phyloP scores from a whole-genome alignment of 73 alveolate species.

The Paramecium caudatum region DNA sequence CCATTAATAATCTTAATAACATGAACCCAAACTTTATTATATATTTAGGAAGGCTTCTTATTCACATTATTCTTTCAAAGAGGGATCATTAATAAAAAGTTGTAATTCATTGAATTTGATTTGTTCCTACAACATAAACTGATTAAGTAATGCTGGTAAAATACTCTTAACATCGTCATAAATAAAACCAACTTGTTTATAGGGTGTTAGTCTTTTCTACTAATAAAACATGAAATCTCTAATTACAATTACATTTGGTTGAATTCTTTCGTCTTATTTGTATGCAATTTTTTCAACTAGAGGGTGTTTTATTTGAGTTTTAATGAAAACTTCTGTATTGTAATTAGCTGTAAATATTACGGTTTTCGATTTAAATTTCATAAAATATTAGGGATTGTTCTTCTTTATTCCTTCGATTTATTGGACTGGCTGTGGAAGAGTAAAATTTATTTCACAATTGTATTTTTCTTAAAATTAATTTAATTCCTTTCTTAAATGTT shows the following conservation, averaged over 20 bases:
- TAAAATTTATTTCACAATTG: too few relatives aligned
- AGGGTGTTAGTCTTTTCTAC: neutral
- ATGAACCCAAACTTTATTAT: neutral
- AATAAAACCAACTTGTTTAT: neutral
- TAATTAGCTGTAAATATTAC: neutral
- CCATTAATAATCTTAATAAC: conserved; percentile 11
- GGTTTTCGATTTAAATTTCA: neutral
- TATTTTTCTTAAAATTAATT: too few relatives aligned
- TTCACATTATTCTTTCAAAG: neutral
- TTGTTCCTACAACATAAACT: neutral
- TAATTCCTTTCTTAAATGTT: too few relatives aligned
- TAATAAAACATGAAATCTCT: neutral
- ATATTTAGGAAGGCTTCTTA: neutral
- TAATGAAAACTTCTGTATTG: neutral
- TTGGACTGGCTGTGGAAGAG: too few relatives aligned
- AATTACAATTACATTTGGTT: neutral
- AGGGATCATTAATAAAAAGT: neutral
- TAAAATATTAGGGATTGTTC: too few relatives aligned
- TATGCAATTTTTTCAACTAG: neutral
- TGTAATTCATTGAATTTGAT: neutral
- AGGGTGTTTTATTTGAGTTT: neutral
- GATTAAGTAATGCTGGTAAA: neutral
- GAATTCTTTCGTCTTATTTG: neutral
- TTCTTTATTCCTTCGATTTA: too few relatives aligned
- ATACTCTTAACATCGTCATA: neutral